Base-by-base conservation (phyloP, 441 rosid genomes). In the Jatropha multifida region DNA sequence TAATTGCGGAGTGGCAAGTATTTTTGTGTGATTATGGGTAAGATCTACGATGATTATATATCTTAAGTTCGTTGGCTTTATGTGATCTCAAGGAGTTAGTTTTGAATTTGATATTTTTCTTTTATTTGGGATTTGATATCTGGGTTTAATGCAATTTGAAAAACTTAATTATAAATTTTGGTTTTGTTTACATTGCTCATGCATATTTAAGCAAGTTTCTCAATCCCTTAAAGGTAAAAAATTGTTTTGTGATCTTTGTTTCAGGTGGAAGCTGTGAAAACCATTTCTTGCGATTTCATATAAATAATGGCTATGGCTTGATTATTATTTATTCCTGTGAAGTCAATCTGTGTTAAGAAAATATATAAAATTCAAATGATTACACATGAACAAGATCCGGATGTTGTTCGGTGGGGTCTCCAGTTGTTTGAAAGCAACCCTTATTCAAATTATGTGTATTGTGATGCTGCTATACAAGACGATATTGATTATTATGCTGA, bases 401-500 rank as follows among this genome's bases (percentile, higher is more conserved):
- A 96, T 84, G 90, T 85, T 78, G 76, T 86, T 79, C 86, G 93
- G 6, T 96, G 99, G 98, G 94, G 93, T 80, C 95, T 94, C 32
- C 82, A 87, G 68, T 79, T 89, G 56, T 86, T 89, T 20, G 79
- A 83, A n/a, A 79, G 86, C 49, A 80, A 87, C 85, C 68, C 86
- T 83, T 49, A 90, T 94, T 15, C 84, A n/a, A 89, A 79, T 73
- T 87, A 74, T 52, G 38, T 40, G 37, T 83, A 83, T 74, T 74
- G 80, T 38, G 78, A 76, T 64, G 41, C 52, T 41, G n/a, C 64
- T 67, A 71, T 77, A 38, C 81, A 79, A 77, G 81, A 86, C 61
- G 74, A 85, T 81, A 68, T 62, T 51, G 82, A 75, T 78, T 86
- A 80, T 80, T 75, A 72, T 51, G 86, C 81, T 32, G 74, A 26